Evolutionary conservation across 116 monocot genomes (phyloP), one percentile per base, ranked within the genome.

Genomic region (Zostera marina): DNA sequence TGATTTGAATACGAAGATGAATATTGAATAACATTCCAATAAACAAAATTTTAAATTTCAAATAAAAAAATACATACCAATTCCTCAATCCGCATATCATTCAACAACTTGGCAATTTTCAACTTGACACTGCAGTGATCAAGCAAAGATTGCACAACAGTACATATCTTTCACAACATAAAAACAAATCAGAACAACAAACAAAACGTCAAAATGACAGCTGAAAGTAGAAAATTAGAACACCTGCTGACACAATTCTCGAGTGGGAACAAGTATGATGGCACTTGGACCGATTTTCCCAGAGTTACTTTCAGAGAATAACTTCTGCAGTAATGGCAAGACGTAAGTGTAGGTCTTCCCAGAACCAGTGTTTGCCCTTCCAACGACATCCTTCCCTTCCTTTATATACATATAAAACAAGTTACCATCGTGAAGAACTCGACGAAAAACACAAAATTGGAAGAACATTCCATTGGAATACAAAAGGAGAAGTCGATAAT

Each of bases 311-410:
- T 72, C 77, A 0, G 76, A 58, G 59, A 84, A 77, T 2, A 93
- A 70, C 59, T 79, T 93, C 63, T 93, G 93, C 10, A 93, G 76
- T 63, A 93, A 26, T 0, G 88, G 93, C 14, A 88, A 75, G 16
- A 93, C 79, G 51, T 93, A 93, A 0, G 84, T 81, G 19, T 78
- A 93, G 10, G 88, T 93, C 68, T 88, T 93, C 16, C 93, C 93
- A 5, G 88, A 93, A 5, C 93, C 93, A 9, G 93, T 93, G 52
- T 88, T 81, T 8, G 88, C 93, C 45, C 81, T 53, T 0, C 84
- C 93, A 19, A 93, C 79, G 23, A 93, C 76, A 79, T 93, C 84
- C 72, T 93, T 93, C 2, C 93, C 93, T 70, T 79, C 79, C 92
- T 92, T 72, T 9, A 19, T 16, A 39, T 9, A 15, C 7, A 63